Conservation (phyloP, 75 land plant genomes). For the Pseudotsuga menziesii region DNA sequence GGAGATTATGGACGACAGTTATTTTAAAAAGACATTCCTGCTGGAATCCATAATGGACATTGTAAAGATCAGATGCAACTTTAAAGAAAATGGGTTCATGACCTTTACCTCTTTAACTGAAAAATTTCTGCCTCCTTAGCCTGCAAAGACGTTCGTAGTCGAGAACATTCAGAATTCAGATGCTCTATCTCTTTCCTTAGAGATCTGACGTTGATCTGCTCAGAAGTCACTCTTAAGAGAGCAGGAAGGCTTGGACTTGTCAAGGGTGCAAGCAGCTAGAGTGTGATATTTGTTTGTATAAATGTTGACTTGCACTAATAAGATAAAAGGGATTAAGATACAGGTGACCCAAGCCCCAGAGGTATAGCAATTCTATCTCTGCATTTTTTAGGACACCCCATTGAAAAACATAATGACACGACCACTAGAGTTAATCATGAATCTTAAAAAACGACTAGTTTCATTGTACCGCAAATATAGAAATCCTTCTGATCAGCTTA, state of each 20-base stretch:
- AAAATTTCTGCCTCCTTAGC: conserved; percentile 64
- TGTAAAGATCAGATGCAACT: not conserved
- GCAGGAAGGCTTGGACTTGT: conserved; percentile 69
- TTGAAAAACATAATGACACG: no score
- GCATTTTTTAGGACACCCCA: no score
- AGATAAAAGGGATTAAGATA: no score
- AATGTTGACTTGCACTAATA: no score
- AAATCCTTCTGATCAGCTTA: no score
- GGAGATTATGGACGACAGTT: not conserved
- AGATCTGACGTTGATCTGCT: conserved; percentile 42
- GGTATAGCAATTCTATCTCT: no score
- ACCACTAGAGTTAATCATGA: no score
- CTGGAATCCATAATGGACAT: conserved; percentile 2
- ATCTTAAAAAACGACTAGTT: no score
- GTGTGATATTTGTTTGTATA: no score
- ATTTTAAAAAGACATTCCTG: conserved; percentile 4
- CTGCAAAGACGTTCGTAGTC: conserved; percentile 63
- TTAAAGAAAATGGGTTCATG: not conserved
- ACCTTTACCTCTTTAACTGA: conserved; percentile 47
- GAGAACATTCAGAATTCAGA: conserved; percentile 44
- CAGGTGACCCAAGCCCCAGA: no score
- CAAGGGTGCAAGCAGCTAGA: conserved; percentile 19
- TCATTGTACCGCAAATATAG: no score
- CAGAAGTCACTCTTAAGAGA: conserved; percentile 68
- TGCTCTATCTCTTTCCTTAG: conserved; percentile 73